Conservation (phyloP, 2,329 filamentous ascomycete genomes). For the Salinomyces thailandicus region DNA sequence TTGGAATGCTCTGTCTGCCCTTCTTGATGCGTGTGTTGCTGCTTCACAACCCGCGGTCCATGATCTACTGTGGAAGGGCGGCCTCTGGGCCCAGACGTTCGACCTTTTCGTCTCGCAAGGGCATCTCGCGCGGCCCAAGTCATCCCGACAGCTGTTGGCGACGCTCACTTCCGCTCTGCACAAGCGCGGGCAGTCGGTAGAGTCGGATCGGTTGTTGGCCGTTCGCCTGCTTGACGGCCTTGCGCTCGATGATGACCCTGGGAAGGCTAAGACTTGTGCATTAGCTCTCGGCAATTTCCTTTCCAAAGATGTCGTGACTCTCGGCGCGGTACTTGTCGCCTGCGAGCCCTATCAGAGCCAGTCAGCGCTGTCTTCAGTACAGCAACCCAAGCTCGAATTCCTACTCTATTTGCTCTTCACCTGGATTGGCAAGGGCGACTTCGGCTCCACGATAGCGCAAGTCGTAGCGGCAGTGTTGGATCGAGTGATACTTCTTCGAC, state of each 20-base stretch:
- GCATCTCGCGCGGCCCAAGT: slow-evolving; percentile 36
- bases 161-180: slow-evolving; percentile 30
- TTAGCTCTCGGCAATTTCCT: slow-evolving; percentile 46
- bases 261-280: slow-evolving; percentile 4
- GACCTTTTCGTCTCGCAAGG: slow-evolving; percentile 33
- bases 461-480: slow-evolving; percentile 22
- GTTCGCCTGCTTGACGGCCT: slow-evolving; percentile 5
- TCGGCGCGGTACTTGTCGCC: slow-evolving; percentile 10
- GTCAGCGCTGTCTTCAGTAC: neutral
- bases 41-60: slow-evolving; percentile 21
- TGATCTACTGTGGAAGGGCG: slow-evolving; percentile 25
- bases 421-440: slow-evolving; percentile 28
- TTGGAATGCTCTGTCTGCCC: slow-evolving; percentile 36
- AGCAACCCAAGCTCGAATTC: slow-evolving; percentile 2
- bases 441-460: slow-evolving; percentile 24
- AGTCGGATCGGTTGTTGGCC: neutral
- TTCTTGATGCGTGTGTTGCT: slow-evolving; percentile 31
- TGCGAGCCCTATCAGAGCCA: neutral
- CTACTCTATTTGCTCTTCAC: slow-evolving; percentile 13
- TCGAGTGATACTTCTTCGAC: slow-evolving; percentile 11
- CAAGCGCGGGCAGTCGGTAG: slow-evolving; percentile 9
- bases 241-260: slow-evolving; percentile 1
- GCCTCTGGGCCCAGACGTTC: slow-evolving; percentile 31
- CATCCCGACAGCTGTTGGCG: slow-evolving; percentile 35
- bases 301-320: slow-evolving; percentile 46